phyloP scores from a whole-genome alignment of 2,329 filamentous ascomycete genomes.

The Beauveria medogensis region DNA sequence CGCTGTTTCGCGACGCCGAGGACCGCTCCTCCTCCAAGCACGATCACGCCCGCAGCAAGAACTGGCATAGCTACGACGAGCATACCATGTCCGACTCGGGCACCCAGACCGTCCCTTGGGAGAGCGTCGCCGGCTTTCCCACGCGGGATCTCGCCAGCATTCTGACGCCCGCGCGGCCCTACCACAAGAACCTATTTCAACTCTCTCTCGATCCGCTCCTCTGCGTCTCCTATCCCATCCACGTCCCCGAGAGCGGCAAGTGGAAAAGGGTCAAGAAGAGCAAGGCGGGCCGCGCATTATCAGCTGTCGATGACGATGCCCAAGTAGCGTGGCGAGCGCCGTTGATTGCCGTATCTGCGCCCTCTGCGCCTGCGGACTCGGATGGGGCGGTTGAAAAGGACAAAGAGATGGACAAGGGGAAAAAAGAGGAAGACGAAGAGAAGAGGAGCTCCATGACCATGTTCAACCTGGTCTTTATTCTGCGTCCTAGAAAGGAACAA shows the following conservation, averaged over 20 bases:
- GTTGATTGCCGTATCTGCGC: slow-evolving; percentile 11
- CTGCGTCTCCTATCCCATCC: slow-evolving; percentile 77
- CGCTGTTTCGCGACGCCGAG: slow-evolving; percentile 23
- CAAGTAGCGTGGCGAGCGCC: slow-evolving; percentile 22
- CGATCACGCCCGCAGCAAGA: slow-evolving; percentile 22
- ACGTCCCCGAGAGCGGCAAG: slow-evolving; percentile 67
- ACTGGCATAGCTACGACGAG: slow-evolving; percentile 35
- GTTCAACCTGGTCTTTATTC: slow-evolving; percentile 94
- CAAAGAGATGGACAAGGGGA: slow-evolving; percentile 23
- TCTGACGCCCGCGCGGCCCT: slow-evolving; percentile 64
- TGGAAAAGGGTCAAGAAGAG: slow-evolving; percentile 59
- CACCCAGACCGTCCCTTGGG: slow-evolving; percentile 56
- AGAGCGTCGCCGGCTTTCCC: slow-evolving; percentile 64
- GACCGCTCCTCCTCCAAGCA: slow-evolving; percentile 34
- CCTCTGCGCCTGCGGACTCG: slow-evolving; percentile 18
- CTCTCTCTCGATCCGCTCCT: slow-evolving; percentile 71
- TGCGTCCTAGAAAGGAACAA: slow-evolving; percentile 72
- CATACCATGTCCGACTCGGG: slow-evolving; percentile 48
- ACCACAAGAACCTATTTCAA: slow-evolving; percentile 77
- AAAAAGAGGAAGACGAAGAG: slow-evolving; percentile 44
- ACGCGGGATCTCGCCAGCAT: slow-evolving; percentile 75
- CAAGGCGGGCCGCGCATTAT: slow-evolving; percentile 17
- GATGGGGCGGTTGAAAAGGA: slow-evolving; percentile 19
- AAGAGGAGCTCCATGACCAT: slow-evolving; percentile 76
- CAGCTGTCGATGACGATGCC: slow-evolving; percentile 19